Percentiles rank a stretch among this genome's conserved stretches.
Evolutionary conservation across 73 alveolate species (phyloP).

Genomic region (Paramecium tetraurelia): DNA sequence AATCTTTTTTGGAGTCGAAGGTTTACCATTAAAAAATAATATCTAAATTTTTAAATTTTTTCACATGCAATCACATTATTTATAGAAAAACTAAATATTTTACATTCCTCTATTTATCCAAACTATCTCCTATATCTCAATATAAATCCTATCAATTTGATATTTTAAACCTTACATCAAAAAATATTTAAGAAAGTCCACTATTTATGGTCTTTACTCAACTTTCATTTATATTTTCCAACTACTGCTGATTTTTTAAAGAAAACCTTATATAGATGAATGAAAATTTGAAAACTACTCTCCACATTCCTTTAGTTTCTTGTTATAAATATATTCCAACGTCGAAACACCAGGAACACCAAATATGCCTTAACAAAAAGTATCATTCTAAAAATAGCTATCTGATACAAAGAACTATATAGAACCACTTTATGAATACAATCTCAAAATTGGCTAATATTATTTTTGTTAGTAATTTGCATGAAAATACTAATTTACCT

Average conservation of each 20-base stretch:
- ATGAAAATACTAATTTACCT: conserved; percentile 78
- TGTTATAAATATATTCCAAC: no score
- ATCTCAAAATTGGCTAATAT: background rate
- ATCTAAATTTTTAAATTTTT: conserved; percentile 8
- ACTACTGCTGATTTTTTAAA: no score
- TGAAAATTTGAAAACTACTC: no score
- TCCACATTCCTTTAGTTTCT: no score
- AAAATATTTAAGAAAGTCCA: background rate
- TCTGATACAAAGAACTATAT: background rate
- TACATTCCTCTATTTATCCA: background rate
- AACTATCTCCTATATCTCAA: background rate
- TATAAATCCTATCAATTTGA: background rate
- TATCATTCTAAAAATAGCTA: background rate
- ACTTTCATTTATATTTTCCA: no score
- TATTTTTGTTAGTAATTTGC: background rate
- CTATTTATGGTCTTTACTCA: background rate
- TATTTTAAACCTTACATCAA: background rate
- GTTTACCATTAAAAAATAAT: conserved; percentile 75
- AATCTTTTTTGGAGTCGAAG: conserved; percentile 85
- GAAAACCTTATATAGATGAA: no score
- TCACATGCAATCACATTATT: background rate
- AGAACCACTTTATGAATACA: background rate
- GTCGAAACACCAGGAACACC: no score
- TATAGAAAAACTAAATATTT: background rate
- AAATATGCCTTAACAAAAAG: no score